Conservation (phyloP, 208 protist genomes). For the Naegleria gruberi region DNA sequence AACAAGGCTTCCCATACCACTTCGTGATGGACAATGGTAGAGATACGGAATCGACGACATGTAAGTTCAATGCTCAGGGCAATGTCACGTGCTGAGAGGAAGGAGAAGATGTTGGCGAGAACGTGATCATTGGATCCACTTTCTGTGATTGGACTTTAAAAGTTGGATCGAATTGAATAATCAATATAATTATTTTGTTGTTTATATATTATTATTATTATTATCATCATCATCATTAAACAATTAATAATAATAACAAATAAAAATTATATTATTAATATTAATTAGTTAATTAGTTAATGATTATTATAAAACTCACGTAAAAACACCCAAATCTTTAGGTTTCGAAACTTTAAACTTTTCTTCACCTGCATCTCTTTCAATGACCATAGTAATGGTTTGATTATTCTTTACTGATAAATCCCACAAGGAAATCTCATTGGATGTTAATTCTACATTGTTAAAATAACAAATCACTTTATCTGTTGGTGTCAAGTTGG, state of each 20-base stretch:
- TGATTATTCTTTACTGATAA: neutral
- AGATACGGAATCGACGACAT: neutral
- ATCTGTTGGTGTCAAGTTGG: neutral
- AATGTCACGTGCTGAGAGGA: neutral
- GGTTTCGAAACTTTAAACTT: neutral
- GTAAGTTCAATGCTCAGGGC: neutral
- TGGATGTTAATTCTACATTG: neutral
- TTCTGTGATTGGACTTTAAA: neutral
- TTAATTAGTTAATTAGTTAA: neutral
- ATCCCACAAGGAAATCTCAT: neutral
- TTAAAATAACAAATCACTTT: neutral
- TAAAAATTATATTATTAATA: neutral
- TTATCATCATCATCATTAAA: too few species aligned
- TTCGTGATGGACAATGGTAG: neutral
- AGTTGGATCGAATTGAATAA: too few species aligned
- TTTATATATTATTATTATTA: too few species aligned
- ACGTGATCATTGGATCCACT: neutral
- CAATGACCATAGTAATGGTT: neutral
- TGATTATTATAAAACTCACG: neutral
- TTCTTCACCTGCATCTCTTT: neutral
- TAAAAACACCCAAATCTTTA: neutral
- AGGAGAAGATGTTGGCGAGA: neutral
- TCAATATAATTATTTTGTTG: too few species aligned
- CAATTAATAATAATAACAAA: too few species aligned
- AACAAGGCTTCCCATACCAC: neutral